These are phyloP conservation scores for Penicillium antarcticum DNA, from an alignment of 495 filamentous ascomycete species.

Conservation along the genomic window DNA sequence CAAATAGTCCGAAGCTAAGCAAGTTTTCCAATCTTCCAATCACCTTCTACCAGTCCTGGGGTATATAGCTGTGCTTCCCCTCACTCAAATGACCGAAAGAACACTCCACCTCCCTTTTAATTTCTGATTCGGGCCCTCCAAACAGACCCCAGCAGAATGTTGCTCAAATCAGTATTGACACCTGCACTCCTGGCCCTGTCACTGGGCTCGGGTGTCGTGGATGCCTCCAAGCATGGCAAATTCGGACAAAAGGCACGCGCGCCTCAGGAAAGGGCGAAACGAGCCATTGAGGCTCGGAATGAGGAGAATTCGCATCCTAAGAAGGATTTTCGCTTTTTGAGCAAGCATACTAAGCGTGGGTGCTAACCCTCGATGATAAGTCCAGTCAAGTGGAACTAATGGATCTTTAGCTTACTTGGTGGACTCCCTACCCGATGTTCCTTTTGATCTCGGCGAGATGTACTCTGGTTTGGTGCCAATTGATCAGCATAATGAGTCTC, in stretches of 20 bases:
- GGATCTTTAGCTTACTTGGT: constrained; percentile 55
- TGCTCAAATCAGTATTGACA: constrained; percentile 28
- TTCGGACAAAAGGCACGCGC: constrained; percentile 66
- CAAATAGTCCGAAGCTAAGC: not conserved
- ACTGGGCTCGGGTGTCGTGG: constrained; percentile 24
- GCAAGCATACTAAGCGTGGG: constrained; percentile 34
- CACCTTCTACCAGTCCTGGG: not conserved
- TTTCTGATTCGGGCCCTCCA: not conserved
- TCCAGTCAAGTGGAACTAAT: not conserved
- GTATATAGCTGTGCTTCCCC: not conserved
- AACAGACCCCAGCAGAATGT: constrained; percentile 16
- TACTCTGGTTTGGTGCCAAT: constrained; percentile 76
- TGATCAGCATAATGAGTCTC: constrained; percentile 48
- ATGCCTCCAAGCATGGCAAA: constrained; percentile 28
- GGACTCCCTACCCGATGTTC: constrained; percentile 66
- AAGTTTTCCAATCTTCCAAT: not conserved
- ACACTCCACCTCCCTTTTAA: not conserved
- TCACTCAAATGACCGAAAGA: not conserved
- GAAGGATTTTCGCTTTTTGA: constrained; percentile 37
- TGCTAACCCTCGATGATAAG: not conserved
- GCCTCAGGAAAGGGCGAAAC: constrained; percentile 78
- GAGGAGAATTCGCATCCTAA: constrained; percentile 10
- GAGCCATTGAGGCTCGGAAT: constrained; percentile 54
- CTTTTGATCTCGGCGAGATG: constrained; percentile 71
- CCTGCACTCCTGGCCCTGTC: constrained; percentile 26